phyloP scores from a whole-genome alignment of 495 filamentous ascomycete species.

The Bacidia rubella region DNA sequence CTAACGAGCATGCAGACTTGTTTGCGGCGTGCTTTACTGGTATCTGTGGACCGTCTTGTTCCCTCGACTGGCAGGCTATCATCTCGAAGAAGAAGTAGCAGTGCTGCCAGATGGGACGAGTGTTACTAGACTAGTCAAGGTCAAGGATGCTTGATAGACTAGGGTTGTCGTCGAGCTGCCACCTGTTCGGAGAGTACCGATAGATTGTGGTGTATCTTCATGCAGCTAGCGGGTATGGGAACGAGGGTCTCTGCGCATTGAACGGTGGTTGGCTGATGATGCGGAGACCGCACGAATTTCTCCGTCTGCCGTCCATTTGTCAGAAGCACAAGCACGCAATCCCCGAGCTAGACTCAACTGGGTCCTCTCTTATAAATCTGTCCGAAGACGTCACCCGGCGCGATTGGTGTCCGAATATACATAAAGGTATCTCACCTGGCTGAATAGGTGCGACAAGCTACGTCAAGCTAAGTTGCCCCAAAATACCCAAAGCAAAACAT shows the following conservation, averaged over 20 bases:
- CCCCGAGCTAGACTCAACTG: neutral
- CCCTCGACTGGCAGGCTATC: constrained; percentile 44
- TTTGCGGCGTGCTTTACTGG: constrained; percentile 56
- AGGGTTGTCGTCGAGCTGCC: too few relatives aligned
- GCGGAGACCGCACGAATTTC: too few relatives aligned
- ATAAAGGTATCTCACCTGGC: neutral
- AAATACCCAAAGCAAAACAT: neutral
- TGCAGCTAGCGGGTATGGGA: too few relatives aligned
- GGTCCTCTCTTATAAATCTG: neutral
- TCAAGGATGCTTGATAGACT: constrained; percentile 16
- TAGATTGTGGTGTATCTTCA: too few relatives aligned
- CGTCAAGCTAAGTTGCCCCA: neutral
- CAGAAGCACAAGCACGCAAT: constrained; percentile 4
- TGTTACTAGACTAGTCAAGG: constrained; percentile 41
- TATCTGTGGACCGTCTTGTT: constrained; percentile 53
- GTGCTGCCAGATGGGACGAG: constrained; percentile 46
- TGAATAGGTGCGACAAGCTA: neutral
- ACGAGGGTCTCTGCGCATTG: too few relatives aligned
- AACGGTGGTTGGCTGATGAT: too few relatives aligned
- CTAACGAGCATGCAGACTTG: constrained; percentile 29
- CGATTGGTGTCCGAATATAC: too few relatives aligned
- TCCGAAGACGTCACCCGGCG: neutral
- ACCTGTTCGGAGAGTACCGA: too few relatives aligned
- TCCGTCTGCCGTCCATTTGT: constrained; percentile 4
- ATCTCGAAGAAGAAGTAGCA: constrained; percentile 43